Evolutionary conservation across 306 rosid species (phyloP), one percentile per base, ranked within the genome.

Genomic region (Quercus robur): DNA sequence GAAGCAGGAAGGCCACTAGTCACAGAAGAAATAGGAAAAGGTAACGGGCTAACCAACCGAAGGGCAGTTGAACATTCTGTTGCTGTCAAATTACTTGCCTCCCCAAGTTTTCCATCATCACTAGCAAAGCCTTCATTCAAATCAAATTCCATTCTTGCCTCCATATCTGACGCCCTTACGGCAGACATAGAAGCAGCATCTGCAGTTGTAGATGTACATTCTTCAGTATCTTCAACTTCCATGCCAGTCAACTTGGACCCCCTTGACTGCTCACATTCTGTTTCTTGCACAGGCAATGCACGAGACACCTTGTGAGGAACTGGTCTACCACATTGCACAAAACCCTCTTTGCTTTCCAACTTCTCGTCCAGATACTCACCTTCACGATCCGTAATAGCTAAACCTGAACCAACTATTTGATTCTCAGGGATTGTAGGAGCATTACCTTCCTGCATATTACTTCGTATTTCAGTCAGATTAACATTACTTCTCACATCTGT

Each of bases 71-170:
- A 82, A 78, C 82, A 77, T 54, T 82, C 94, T 35, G 92, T 49
- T 14, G 57, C 62, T 18, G 67, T 20, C 38, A 59, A 56, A 81
- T 76, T 86, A 67, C 70, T 83, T 58, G 79, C 77, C 69, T 85
- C 94, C 25, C 80, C 75, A 78, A 77, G 75, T 78, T 83, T 92
- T 75, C 85, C 93, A 59, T 89, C 97, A 78, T 92, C 92, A 9
- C 80, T 87, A 81, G 64, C 82, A 69, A 90, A 79, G 38, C 97
- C 92, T 85, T 92, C 94, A 56, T 92, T 92, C 84, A 92, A 88
- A 83, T 92, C 97, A 74, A 92, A 90, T 61, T 76, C 90, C 76
- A 90, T 78, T 78, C 87, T 92, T 33, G 86, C 85, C 83, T 81
- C 88, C 35, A 56, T 69, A 71, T 73, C 93, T 64, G 88, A 62